These are phyloP conservation scores for Leucosporidium yakuticum DNA, from an alignment of 768 basidiomycete species.

Conservation along the genomic window DNA sequence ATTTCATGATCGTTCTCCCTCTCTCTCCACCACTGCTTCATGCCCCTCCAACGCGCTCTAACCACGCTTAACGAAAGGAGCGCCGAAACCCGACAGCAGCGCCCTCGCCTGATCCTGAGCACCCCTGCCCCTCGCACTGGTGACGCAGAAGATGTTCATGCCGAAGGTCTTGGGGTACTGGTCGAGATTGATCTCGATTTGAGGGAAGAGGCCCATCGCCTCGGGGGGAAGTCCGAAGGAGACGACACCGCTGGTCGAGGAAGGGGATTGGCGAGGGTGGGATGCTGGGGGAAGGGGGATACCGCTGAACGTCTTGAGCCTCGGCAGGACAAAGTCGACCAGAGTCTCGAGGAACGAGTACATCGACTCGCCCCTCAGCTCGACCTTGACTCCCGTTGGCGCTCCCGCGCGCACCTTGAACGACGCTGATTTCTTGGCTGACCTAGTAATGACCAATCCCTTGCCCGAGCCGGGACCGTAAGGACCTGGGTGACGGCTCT, in stretches of 20 bases:
- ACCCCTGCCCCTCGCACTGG: slow-evolving; percentile 76
- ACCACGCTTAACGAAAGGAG: slow-evolving; percentile 60
- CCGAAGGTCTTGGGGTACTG: slow-evolving; percentile 78
- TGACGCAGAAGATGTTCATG: slow-evolving; percentile 91
- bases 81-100: slow-evolving; percentile 81
- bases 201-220: slow-evolving; percentile 87
- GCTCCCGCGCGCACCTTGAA: slow-evolving; percentile 74
- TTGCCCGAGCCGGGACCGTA: slow-evolving; percentile 40
- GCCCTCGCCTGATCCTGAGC: slow-evolving; percentile 84
- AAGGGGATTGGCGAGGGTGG: slow-evolving; percentile 63
- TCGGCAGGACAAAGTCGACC: slow-evolving; percentile 90
- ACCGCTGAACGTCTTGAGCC: slow-evolving; percentile 83
- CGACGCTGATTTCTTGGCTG: slow-evolving; percentile 63
- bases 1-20: too few relatives aligned
- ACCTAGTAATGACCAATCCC: slow-evolving; percentile 67
- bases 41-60: too few relatives aligned
- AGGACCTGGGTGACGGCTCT: slow-evolving; percentile 36
- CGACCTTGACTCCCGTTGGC: slow-evolving; percentile 82
- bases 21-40: too few relatives aligned
- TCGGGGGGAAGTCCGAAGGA: slow-evolving; percentile 75
- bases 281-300: slow-evolving; percentile 69
- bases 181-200: slow-evolving; percentile 90
- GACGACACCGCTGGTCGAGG: slow-evolving; percentile 77
- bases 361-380: slow-evolving; percentile 81
- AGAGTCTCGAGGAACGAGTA: slow-evolving; percentile 85